Base-by-base conservation (phyloP, 768 basidiomycete genomes). In the Lactifluus piperatus region DNA sequence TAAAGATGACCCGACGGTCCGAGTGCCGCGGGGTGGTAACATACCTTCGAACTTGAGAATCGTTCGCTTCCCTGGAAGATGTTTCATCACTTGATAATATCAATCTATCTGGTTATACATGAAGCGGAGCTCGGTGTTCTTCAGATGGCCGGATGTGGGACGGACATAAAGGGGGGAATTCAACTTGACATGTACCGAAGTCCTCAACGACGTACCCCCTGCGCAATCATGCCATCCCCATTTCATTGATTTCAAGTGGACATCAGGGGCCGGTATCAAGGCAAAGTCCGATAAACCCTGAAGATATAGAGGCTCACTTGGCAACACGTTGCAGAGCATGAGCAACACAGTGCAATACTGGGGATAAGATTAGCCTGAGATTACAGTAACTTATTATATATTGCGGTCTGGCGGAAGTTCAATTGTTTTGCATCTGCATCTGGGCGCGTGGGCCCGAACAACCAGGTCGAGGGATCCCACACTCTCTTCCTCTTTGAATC, bases 61-160 rank as follows among this genome's bases (percentile, higher is more conserved):
- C 74, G 44, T 82, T 81, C 29, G 75, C 79, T 69, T 91, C 90
- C 56, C 88, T 32, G 5, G 8, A 10, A n/a, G n/a, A n/a, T n/a
- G n/a, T n/a, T n/a, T n/a, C n/a, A n/a, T 32, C 30, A 7, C 10
- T 32, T 32, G 30, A 32, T 32, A 32, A 32, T 32, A 32, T 6
- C n/a, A 67, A 32, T 29, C n/a, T n/a, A n/a, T n/a, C 26, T 11
- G 80, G 80, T 76, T 76, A 71, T 92, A 92, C 3, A 91, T 90
- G 24, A 94, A 78, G 70, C 74, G 32, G n/a, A n/a, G n/a, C n/a
- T n/a, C n/a, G n/a, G n/a, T n/a, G n/a, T n/a, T n/a, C n/a, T n/a
- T n/a, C n/a, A 91, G 91, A 67, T 91, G 87, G 0, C 86, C 88
- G 11, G 85, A 86, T 3, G 88, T 88, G 3, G 91, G 90, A 66